Evolutionary conservation across 176 grass and related monocot species (phyloP), one percentile per base, ranked within the genome.

Genomic region (Eragrostis nindensis): DNA sequence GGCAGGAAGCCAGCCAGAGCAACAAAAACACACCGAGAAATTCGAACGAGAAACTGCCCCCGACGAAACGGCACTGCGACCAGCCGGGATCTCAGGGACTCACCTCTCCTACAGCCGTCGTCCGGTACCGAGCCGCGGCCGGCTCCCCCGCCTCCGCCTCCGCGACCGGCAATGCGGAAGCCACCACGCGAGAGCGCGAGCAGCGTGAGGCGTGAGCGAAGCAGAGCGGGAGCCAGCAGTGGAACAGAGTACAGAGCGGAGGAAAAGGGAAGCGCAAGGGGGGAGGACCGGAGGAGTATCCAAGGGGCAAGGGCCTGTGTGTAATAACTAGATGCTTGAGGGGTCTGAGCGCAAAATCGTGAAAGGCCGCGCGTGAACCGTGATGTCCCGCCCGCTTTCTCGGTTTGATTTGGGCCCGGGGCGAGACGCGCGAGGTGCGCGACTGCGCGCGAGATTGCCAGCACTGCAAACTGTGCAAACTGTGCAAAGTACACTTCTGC

Each of bases 31-130:
- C 2, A 15, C 45, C 26, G 30, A 4, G 61, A 61, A 40, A 55
- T 55, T n/a, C 15, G 45, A 6, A n/a, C 3, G 18, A 17, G 22
- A 6, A 19, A 24, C 43, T 2, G 18, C 29, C 67, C 52, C 6
- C 14, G 50, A 53, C 15, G 61, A 44, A 42, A 59, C 53, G 11
- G 70, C 74, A 36, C 16, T 61, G 69, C 53, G 27, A 32, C 18
- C 41, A 73, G 25, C 10, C 4, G 72, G 60, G 7, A 39, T 60
- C 64, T 82, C 66, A 1, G 1, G 25, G 26, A 0, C 46, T 39
- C 83, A 79, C 83, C 83, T 79, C 83, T 88, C 85, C 80, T 56
- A 27, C 83, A 41, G 25, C 7, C 30, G 62, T 53, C 24, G 77
- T 13, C 53, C 24, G 59, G 53, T 81, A 39, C 76, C 72, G 45